Percentiles rank a stretch among this genome's conserved stretches.
phyloP scores from a whole-genome alignment of 2,329 filamentous ascomycete genomes.

The Fusarium longipes region DNA sequence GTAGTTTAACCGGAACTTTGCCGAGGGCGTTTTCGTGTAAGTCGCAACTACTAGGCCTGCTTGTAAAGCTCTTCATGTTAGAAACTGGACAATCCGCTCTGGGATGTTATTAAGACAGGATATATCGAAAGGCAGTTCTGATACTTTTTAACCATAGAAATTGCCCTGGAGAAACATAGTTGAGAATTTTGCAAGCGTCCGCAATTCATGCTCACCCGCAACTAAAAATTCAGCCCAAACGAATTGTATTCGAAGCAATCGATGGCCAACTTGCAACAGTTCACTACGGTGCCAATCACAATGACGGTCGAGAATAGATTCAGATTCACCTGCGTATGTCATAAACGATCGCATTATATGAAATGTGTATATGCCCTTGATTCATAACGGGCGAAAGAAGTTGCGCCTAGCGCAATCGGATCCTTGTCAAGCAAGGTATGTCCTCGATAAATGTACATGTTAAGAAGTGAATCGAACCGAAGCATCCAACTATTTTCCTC shows the following conservation, averaged over 20 bases:
- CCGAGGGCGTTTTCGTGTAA: slow-evolving; percentile 28
- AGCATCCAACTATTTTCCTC: slow-evolving; percentile 39
- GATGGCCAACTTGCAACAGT: background rate
- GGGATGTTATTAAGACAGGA: background rate
- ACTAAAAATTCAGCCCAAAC: background rate
- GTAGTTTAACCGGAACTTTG: slow-evolving; percentile 31
- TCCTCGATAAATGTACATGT: slow-evolving; percentile 47
- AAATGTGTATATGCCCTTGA: slow-evolving; percentile 26
- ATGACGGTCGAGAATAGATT: background rate
- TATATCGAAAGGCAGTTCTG: background rate
- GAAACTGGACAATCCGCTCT: too few species aligned
- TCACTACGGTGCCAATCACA: background rate
- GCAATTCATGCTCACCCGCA: background rate
- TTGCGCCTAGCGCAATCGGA: slow-evolving; percentile 17
- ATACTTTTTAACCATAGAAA: background rate
- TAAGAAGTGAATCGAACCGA: slow-evolving; percentile 43
- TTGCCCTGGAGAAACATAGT: background rate
- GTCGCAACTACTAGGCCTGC: background rate
- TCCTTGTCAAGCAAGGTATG: slow-evolving; percentile 41
- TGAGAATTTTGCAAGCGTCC: background rate
- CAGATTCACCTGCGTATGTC: background rate
- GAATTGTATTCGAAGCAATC: too few species aligned
- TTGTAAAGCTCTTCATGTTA: too few species aligned
- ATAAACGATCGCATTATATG: background rate
- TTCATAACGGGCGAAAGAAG: slow-evolving; percentile 35